Base-by-base conservation (phyloP, 176 grass and related monocot species). In the Rhynchospora tenuis region DNA sequence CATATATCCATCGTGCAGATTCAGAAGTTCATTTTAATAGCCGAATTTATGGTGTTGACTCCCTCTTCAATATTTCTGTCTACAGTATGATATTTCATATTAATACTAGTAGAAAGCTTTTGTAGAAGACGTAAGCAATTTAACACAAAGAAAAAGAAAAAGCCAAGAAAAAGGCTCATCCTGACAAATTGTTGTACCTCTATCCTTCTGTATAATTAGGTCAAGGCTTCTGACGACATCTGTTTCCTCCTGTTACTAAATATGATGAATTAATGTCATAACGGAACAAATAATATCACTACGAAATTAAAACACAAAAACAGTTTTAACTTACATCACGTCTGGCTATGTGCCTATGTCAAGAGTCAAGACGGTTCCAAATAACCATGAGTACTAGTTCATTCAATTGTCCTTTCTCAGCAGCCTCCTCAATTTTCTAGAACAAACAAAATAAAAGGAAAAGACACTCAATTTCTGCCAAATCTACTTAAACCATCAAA, bases 291-390 rank as follows among this genome's bases (percentile, higher is more conserved):
- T n/a, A 51, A 54, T 4, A 75, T 5, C 46, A 48, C 19, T 33
- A 29, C 17, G 47, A 29, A 26, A 75, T 54, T 12, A 29, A 75
- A 43, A 59, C 4, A 82, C 20, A 82, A 47, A 44, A 46, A 52
- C 51, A 33, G 87, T 58, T 26, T 82, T 59, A 58, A 72, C 90
- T 83, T 91, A 98, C 95, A 98, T 98, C 95, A 79, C 90, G 92
- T 17, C 84, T 89, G 66, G 95, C 95, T 78, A 94, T n/a, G n/a
- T n/a, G n/a, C n/a, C n/a, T n/a, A n/a, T 7, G 85, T 98, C 95
- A 88, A 94, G 95, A n/a, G n/a, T n/a, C n/a, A n/a, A n/a, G n/a
- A 58, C 92, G 95, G 92, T 98, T 98, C 95, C 92, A 98, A 27
- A 98, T 98, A 86, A 98, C 89, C 92, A 98, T 89, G 47, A 98